phyloP scores from a whole-genome alignment of 495 filamentous ascomycete genomes.

The Neurospora sp. region DNA sequence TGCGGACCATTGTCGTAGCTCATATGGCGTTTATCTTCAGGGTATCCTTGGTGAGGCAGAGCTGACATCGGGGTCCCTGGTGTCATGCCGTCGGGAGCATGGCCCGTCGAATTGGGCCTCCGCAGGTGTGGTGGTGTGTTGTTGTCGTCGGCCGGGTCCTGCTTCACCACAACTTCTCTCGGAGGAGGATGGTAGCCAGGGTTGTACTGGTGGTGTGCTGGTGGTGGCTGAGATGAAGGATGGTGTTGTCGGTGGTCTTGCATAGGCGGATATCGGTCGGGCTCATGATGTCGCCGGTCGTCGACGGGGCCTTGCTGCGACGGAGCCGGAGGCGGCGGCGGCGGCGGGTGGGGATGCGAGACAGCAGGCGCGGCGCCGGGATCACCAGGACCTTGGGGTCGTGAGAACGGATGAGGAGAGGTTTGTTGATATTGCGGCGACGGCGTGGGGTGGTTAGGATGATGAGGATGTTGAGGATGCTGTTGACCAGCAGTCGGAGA shows the following conservation, averaged over 20 bases:
- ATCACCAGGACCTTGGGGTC: constrained; percentile 26
- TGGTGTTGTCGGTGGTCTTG: constrained; percentile 40
- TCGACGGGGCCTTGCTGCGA: constrained; percentile 21
- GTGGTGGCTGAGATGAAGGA: constrained; percentile 33
- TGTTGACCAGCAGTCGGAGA: constrained; percentile 25
- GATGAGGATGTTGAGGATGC: constrained; percentile 6
- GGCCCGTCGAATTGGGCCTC: constrained; percentile 34
- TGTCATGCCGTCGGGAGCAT: constrained; percentile 25
- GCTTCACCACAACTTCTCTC: constrained; percentile 38
- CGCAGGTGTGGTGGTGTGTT: constrained; percentile 35
- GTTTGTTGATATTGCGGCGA: constrained; percentile 30
- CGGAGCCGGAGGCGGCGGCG: constrained; percentile 3
- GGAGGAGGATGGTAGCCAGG: constrained; percentile 34
- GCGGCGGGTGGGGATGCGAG: constrained; percentile 7
- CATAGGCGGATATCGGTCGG: constrained; percentile 38
- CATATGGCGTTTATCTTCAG: constrained; percentile 35
- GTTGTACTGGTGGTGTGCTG: constrained; percentile 29
- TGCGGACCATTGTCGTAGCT: constrained; percentile 32
- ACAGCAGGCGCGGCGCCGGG: constrained; percentile 14
- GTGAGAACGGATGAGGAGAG: constrained; percentile 27
- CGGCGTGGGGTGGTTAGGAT: constrained; percentile 32
- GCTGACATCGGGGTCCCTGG: constrained; percentile 25
- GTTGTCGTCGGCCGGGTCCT: constrained; percentile 34
- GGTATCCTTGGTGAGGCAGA: constrained; percentile 22
- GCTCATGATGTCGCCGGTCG: constrained; percentile 42